Evolutionary conservation across 352 stramenopile species (phyloP), one percentile per base, ranked within the genome.

Genomic region (Pythium periplocum): DNA sequence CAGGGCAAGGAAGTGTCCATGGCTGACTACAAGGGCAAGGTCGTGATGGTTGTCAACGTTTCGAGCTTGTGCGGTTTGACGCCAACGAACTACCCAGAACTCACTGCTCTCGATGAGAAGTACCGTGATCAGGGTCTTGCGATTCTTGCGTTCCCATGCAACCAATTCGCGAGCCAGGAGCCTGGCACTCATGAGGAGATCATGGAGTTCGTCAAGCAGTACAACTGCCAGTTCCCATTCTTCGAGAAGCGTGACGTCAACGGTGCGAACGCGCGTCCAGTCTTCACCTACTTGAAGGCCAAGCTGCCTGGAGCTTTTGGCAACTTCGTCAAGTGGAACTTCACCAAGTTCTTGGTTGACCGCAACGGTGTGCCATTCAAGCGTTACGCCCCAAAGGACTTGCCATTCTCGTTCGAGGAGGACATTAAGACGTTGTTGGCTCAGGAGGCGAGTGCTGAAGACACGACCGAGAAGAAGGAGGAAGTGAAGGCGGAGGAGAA

Each of bases 301-400:
- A 53, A 90, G 94, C 50, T 82, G 95, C 68, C 66, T 62, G 53
- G 75, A 95, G 66, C 74, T 96, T 17, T 64, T 55, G 7, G 59
- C 86, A 71, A 70, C 31, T 86, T 83, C 59, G 78, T 96, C 49
- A 83, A 86, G 53, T 95, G 85, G 85, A 94, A 95, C 69, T 95
- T 90, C 55, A 87, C 76, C 10, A 94, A 92, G 61, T 96, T 96
- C 57, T 59, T 96, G 4, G 62, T 97, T 2, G 75, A 83, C 67
- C 75, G 78, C 49, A 64, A 87, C 17, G 88, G 88, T 30, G 68
- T 55, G 44, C 69, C 87, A 36, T 59, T 75, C 47, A 83, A 92
- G 58, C 68, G 88, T 9, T 96, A 68, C 47, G 69, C 68, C 1
- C 76, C 83, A 1, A 86, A 78, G 53, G 79, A 73, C 31, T 58